Conservation (phyloP, 1,284 basidiomycete species). For the Puccinia hordei region DNA sequence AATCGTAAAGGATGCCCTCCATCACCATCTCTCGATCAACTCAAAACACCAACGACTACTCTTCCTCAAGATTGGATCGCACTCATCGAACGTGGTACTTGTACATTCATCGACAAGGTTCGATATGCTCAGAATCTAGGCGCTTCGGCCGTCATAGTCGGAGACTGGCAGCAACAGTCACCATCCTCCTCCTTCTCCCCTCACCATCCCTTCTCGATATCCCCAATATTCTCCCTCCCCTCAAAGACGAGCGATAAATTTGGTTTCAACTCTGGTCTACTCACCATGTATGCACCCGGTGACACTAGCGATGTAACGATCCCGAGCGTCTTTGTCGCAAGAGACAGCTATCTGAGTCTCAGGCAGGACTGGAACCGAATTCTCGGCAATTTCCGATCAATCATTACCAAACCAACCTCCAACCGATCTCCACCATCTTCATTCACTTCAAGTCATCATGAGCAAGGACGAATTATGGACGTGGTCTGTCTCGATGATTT, state of each 20-base stretch:
- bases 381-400: constrained; percentile 9
- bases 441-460: constrained; percentile 53
- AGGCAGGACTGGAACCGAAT: constrained; percentile 61
- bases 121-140: constrained; percentile 77
- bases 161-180: constrained; percentile 64
- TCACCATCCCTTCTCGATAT: not conserved
- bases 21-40: constrained; percentile 2
- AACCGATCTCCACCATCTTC: not conserved
- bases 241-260: constrained; percentile 61
- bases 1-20: constrained; percentile 18
- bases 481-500: constrained; percentile 51
- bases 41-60: not conserved
- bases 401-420: not conserved
- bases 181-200: not conserved
- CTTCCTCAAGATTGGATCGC: constrained; percentile 74
- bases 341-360: constrained; percentile 61
- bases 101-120: constrained; percentile 83
- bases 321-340: constrained; percentile 62
- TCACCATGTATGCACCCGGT: constrained; percentile 86
- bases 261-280: constrained; percentile 73
- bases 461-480: constrained; percentile 54
- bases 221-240: constrained; percentile 5
- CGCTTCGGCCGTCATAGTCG: constrained; percentile 84
- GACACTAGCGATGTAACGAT: constrained; percentile 62
- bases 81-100: constrained; percentile 78